Base-by-base conservation (phyloP, 2,329 filamentous ascomycete genomes). In the Aspergillus aculeatinus region DNA sequence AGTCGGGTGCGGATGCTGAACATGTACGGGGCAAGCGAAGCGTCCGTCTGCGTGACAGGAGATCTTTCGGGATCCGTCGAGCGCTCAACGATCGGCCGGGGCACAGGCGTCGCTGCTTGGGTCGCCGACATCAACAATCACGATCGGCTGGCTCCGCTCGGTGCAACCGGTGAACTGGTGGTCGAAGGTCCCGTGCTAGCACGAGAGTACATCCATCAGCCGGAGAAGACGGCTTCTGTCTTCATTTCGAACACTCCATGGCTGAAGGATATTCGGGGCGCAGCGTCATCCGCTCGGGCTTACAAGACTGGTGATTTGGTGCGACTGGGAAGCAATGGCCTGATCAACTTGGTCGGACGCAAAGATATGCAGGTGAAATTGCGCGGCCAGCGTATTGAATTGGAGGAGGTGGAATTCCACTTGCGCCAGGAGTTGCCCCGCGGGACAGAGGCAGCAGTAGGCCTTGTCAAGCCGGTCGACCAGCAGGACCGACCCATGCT, bases 281-380 rank as follows among this genome's bases (percentile, higher is more conserved):
- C 19, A 5, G 19, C 56, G 11, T 57, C 55, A 6, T 19, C 39
- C 39, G 42, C 39, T 25, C 65, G 70, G 7, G 56, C 72, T 5
- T 76, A 75, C 63, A 71, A 70, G 55, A 76, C 73, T 4, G 74
- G 74, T 7, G 74, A 76, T 58, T 57, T 75, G 35, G 69, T 68
- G 1, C 65, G 63, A 52, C 70, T 72, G 42, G 66, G 68, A 14
- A 49, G 64, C 4, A 65, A 75, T 51, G 72, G 74, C 5, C 63
- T 59, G 3, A 62, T 72, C 25, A 59, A 67, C n/a, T 70, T 70
- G 44, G 55, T 73, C 2, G 72, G 72, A 1, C 66, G 74, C 42
- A 74, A 70, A 51, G 74, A 75, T 49, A 58, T 60, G 12, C 72
- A 76, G 51, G 66, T 75, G 31, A 76, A 76, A 56, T 52, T 75